Conservation (phyloP, 129 eudicot genomes). For the Artemisia annua region DNA sequence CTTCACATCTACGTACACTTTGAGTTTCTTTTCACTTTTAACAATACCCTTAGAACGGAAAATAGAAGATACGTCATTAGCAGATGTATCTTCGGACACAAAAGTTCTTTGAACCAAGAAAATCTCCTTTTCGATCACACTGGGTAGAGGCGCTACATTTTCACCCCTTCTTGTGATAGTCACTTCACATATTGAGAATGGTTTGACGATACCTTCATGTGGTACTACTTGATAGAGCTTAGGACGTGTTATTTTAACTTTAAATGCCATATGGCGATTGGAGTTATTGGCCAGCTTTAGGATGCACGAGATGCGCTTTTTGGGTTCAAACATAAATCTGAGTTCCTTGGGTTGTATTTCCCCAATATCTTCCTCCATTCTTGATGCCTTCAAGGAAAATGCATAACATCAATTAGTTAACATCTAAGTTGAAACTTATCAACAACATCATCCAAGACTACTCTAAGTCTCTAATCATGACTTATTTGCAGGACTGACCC, state of each 20-base stretch:
- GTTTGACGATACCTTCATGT: neutral
- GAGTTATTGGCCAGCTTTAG: constrained; percentile 1
- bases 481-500: no score
- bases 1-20: constrained; percentile 6
- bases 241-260: constrained; percentile 10
- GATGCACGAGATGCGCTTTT: neutral
- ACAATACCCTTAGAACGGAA: neutral
- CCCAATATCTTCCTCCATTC: constrained; percentile 1
- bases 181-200: constrained; percentile 15
- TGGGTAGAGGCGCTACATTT: neutral
- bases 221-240: constrained; percentile 9
- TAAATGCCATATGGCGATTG: constrained; percentile 10
- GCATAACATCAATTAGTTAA: no score
- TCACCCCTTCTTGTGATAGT: neutral
- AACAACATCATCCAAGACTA: no score
- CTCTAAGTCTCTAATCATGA: no score
- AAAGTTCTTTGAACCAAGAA: constrained; percentile 10
- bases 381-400: no score
- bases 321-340: constrained; percentile 13
- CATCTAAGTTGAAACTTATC: no score
- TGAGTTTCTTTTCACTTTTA: neutral
- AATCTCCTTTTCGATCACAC: constrained; percentile 1
- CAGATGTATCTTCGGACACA: neutral
- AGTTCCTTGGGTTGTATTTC: constrained; percentile 18
- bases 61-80: neutral